Percentiles rank a stretch among this genome's conserved stretches.
phyloP scores from a whole-genome alignment of 192 early-diverging fungal species.

The Podila clonocystis region DNA sequence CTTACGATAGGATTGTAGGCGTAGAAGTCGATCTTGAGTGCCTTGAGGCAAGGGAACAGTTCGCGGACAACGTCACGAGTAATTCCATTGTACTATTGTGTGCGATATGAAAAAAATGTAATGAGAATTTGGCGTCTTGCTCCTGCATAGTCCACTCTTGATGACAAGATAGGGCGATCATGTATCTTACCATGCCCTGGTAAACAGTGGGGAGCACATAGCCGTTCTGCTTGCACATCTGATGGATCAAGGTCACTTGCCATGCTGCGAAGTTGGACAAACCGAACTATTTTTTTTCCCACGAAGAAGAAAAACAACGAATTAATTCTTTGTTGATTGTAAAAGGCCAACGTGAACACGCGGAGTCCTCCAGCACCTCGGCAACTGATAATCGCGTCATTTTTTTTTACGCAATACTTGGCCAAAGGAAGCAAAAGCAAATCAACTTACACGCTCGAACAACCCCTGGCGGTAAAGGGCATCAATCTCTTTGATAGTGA shows the following conservation, averaged over 20 bases:
- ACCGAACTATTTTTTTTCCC: constrained; percentile 36
- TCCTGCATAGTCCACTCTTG: background rate
- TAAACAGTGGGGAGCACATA: constrained; percentile 54
- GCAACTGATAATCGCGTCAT: background rate
- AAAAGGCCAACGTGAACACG: background rate
- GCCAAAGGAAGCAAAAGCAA: background rate
- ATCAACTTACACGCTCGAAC: constrained; percentile 55
- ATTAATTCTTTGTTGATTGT: background rate
- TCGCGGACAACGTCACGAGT: constrained; percentile 55
- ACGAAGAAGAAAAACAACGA: constrained; percentile 1
- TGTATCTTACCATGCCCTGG: constrained; percentile 51
- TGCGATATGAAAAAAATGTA: background rate
- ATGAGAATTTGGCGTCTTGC: background rate
- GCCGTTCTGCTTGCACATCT: constrained; percentile 52
- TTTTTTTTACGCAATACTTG: constrained; percentile 10
- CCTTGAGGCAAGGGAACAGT: constrained; percentile 65
- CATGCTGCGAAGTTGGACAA: constrained; percentile 52
- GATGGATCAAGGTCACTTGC: constrained; percentile 49
- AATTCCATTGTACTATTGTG: constrained; percentile 48
- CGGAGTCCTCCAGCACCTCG: background rate
- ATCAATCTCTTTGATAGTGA: constrained; percentile 63
- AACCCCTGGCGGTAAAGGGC: constrained; percentile 66
- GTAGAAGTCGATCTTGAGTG: constrained; percentile 68
- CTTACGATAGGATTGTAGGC: constrained; percentile 69
- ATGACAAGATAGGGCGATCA: background rate